These are phyloP conservation scores for Coleophoma eucalyptorum DNA, from an alignment of 2,329 filamentous ascomycete genomes.

Conservation along the genomic window DNA sequence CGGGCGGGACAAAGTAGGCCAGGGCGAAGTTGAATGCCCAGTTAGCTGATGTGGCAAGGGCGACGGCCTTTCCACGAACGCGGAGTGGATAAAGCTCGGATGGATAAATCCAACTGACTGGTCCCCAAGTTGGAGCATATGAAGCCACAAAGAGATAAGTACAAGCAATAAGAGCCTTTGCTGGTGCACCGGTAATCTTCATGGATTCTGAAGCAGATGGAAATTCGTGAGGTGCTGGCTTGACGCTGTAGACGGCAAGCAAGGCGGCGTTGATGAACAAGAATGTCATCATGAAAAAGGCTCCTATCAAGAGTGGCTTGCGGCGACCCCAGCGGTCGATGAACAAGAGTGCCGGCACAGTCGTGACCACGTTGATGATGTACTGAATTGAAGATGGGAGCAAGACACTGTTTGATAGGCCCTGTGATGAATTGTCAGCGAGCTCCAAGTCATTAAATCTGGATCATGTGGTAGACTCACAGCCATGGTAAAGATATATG, in stretches of 20 bases:
- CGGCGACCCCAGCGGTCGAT: conserved; percentile 76
- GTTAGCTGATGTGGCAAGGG: conserved; percentile 46
- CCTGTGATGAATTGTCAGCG: conserved; percentile 20
- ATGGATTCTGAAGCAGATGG: conserved; percentile 38
- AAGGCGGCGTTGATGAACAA: conserved; percentile 42
- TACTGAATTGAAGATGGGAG: conserved; percentile 69
- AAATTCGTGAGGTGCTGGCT: conserved; percentile 29
- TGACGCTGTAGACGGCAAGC: conserved; percentile 37
- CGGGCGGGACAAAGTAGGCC: conserved; percentile 42
- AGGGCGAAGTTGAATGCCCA: conserved; percentile 49
- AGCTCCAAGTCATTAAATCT: too few relatives aligned
- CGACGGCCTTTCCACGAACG: conserved; percentile 49
- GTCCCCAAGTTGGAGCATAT: conserved; percentile 48
- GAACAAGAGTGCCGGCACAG: conserved; percentile 69
- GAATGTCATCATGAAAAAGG: conserved; percentile 29
- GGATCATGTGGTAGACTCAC: too few relatives aligned
- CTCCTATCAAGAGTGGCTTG: conserved; percentile 60
- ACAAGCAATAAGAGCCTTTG: conserved; percentile 58
- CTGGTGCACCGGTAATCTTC: conserved; percentile 41
- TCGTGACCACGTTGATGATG: conserved; percentile 78
- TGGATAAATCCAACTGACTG: conserved; percentile 45
- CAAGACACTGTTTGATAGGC: conserved; percentile 55
- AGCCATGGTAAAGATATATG: conserved; percentile 69
- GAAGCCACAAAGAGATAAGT: conserved; percentile 62
- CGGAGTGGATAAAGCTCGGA: conserved; percentile 44